Percentiles rank a stretch among this genome's conserved stretches.
phyloP scores from a whole-genome alignment of 2,329 filamentous ascomycete genomes.

The Ophiocordyceps camponoti-floridani region DNA sequence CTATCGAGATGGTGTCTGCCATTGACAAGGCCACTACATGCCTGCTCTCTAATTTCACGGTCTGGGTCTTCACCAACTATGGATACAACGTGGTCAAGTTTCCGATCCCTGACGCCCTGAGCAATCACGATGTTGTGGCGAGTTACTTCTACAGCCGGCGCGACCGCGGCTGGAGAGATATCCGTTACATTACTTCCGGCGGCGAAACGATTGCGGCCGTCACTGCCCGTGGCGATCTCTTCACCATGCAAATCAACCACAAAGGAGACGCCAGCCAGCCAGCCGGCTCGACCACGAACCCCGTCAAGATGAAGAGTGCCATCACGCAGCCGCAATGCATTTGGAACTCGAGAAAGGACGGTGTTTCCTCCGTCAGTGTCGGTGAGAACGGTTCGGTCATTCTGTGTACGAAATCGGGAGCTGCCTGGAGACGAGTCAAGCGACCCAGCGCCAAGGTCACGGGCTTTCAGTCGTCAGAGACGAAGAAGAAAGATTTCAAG shows the following conservation, averaged over 20 bases:
- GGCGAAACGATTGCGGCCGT: slow-evolving; percentile 86
- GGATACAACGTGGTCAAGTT: slow-evolving; percentile 87
- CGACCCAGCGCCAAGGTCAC: slow-evolving; percentile 63
- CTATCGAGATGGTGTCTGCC: slow-evolving; percentile 63
- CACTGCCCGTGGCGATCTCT: slow-evolving; percentile 71
- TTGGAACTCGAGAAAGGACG: slow-evolving; percentile 79
- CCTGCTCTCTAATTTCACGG: slow-evolving; percentile 69
- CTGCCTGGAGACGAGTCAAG: slow-evolving; percentile 79
- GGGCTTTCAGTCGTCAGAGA: slow-evolving; percentile 26
- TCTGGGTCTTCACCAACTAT: slow-evolving; percentile 90
- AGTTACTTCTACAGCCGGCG: slow-evolving; percentile 31
- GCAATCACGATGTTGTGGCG: slow-evolving; percentile 49
- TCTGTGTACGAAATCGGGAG: slow-evolving; percentile 78
- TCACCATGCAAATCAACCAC: slow-evolving; percentile 61
- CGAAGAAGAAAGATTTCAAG: slow-evolving; percentile 77
- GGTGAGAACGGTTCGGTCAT: slow-evolving; percentile 91
- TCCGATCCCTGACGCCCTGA: slow-evolving; percentile 51
- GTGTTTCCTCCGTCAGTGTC: slow-evolving; percentile 70
- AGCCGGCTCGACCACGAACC: slow-evolving; percentile 72
- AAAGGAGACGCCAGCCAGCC: slow-evolving; percentile 42
- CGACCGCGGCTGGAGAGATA: slow-evolving; percentile 48
- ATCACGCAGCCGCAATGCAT: slow-evolving; percentile 63
- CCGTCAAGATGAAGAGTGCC: slow-evolving; percentile 71
- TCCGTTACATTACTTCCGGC: slow-evolving; percentile 63
- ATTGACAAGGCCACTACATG: slow-evolving; percentile 82